Evolutionary conservation across 2,329 filamentous ascomycete species (phyloP), one percentile per base, ranked within the genome.

Genomic region (Bisporella sp.): DNA sequence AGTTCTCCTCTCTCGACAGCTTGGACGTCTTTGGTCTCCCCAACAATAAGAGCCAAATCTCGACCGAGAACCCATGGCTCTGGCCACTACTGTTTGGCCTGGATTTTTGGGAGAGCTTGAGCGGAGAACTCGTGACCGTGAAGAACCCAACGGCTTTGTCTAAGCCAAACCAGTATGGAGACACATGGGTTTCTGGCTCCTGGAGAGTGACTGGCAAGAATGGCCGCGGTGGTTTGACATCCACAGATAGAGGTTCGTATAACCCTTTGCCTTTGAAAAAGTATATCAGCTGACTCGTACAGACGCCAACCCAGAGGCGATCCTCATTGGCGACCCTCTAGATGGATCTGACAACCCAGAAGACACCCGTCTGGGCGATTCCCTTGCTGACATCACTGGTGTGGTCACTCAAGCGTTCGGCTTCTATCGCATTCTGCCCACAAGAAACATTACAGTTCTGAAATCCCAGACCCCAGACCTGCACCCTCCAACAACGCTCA

Each of bases 71-170:
- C 62, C 83, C 83, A 0, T 68, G 69, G 11, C 72, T 88, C 39
- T 65, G 84, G 53, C 84, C 84, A 2, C 68, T 69, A 28, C 67
- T 70, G 41, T 88, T 82, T 60, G 85, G 84, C 2, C 70, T 88
- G 31, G 85, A 88, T 64, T 89, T 87, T 62, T 88, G 84, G 85
- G 81, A 88, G 73, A 82, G 77, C 54, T 67, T 88, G 51, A 73
- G 71, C 48, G 85, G 84, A 31, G 82, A 87, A 66, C 71, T 87
- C 6, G 83, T 89, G 11, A 85, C 79, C 0, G 69, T 88, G 44
- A 73, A 72, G 57, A 73, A 68, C 43, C 77, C 81, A 1, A 73
- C 69, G 9, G 80, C 78, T 41, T 66, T 87, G 43, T 72, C 74
- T 46, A 78, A 77, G 49, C 79, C 84, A 2, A 87, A 82, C 62